A percentile compares a stretch with the other conserved stretches of the same genome.
Evolutionary conservation across 805 yeast species (phyloP).

Genomic region (Kazachstania martiniae): DNA sequence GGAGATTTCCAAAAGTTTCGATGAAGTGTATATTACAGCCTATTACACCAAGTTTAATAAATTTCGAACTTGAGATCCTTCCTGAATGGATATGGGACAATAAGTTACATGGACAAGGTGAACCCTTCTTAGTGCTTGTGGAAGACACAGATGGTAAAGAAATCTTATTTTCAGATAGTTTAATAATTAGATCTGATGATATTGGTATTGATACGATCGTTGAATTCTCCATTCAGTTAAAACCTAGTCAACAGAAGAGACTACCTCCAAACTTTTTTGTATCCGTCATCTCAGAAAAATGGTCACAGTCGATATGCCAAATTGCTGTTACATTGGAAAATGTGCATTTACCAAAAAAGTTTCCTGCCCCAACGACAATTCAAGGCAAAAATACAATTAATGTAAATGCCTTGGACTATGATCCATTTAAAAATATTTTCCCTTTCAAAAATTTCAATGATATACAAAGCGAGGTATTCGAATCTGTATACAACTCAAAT

Average conservation of each 20-base stretch:
- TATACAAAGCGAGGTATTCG: slow-evolving; percentile 64
- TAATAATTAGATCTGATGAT: slow-evolving; percentile 40
- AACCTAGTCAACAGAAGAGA: slow-evolving; percentile 12
- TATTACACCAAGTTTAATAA: slow-evolving; percentile 54
- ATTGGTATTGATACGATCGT: slow-evolving; percentile 45
- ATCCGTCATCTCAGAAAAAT: slow-evolving; percentile 63
- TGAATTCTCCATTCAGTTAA: slow-evolving; percentile 47
- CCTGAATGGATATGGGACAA: slow-evolving; percentile 78
- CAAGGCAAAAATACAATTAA: slow-evolving; percentile 33
- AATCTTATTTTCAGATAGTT: slow-evolving; percentile 46
- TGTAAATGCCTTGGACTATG: slow-evolving; percentile 35
- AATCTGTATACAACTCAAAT: slow-evolving; percentile 43
- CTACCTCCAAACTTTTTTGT: slow-evolving; percentile 68
- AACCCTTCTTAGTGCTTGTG: slow-evolving; percentile 57
- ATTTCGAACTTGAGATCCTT: slow-evolving; percentile 51
- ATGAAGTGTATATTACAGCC: slow-evolving; percentile 63
- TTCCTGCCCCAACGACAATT: slow-evolving; percentile 20
- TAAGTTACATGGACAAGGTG: slow-evolving; percentile 49
- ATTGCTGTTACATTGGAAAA: slow-evolving; percentile 39
- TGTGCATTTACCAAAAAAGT: slow-evolving; percentile 20
- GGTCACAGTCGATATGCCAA: slow-evolving; percentile 68
- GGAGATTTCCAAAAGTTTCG: slow-evolving; percentile 61
- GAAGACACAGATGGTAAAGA: slow-evolving; percentile 80
- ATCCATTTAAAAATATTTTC: slow-evolving; percentile 38
- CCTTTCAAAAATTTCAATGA: slow-evolving; percentile 50